phyloP scores from a whole-genome alignment of 1,139 yeast genomes.

The Waltiozyma sp. region DNA sequence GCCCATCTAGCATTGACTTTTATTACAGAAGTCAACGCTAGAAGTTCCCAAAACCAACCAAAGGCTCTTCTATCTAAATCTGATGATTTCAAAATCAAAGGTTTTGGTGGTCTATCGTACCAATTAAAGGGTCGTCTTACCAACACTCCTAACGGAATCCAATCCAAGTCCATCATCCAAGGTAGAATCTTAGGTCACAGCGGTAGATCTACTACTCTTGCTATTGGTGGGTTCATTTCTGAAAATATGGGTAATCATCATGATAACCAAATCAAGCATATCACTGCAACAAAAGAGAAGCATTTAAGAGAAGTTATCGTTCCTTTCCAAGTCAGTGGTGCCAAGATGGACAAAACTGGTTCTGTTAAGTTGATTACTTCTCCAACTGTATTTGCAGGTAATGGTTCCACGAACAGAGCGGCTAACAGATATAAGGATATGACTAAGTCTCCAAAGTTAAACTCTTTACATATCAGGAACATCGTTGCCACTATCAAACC shows the following conservation, averaged over 20 bases:
- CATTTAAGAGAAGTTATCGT: constrained; percentile 14
- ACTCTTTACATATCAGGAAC: no score
- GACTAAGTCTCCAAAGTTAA: no score
- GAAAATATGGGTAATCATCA: constrained; percentile 14
- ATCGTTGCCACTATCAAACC: no score
- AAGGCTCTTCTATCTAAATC: constrained; percentile 6
- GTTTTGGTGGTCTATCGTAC: constrained; percentile 69
- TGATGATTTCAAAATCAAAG: constrained; percentile 30
- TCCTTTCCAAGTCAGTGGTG: constrained; percentile 12
- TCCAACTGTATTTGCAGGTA: neutral
- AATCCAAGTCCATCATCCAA: constrained; percentile 47
- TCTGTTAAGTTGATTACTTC: constrained; percentile 3
- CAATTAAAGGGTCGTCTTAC: constrained; percentile 57
- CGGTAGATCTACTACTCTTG: constrained; percentile 30
- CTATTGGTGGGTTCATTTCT: constrained; percentile 67
- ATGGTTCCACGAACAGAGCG: no score
- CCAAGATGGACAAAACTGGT: constrained; percentile 12
- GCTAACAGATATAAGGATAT: no score
- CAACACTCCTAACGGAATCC: constrained; percentile 68
- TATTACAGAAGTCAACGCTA: constrained; percentile 18
- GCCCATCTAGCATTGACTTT: constrained; percentile 27
- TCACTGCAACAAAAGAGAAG: constrained; percentile 5
- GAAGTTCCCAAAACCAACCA: constrained; percentile 17
- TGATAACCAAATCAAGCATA: constrained; percentile 7
- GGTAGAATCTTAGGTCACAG: constrained; percentile 52